Evolutionary conservation across 2,329 filamentous ascomycete species (phyloP).

Genomic region (Botrytis deweyae): DNA sequence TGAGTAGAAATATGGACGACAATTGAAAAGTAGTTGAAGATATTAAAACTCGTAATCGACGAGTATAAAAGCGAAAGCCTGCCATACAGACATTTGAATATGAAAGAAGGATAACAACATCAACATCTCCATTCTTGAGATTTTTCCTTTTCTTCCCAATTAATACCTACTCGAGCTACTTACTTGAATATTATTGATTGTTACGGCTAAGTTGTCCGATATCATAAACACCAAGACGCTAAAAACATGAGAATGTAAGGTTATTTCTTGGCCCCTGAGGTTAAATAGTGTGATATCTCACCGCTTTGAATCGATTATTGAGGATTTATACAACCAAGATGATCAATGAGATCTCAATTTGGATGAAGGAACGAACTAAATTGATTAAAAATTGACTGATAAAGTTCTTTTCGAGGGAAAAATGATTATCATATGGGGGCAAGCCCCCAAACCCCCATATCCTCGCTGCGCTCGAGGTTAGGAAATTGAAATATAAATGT

Average conservation of each 20-base stretch:
- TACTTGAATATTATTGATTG: not conserved
- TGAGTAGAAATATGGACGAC: constrained; percentile 22
- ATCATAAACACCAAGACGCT: constrained; percentile 11
- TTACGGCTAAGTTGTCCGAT: not conserved
- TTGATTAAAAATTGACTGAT: not conserved
- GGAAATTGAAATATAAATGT: not conserved
- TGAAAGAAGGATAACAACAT: constrained; percentile 2
- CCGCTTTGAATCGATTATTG: not conserved
- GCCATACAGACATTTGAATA: constrained; percentile 26
- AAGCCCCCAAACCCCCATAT: not conserved
- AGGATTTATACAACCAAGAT: not conserved
- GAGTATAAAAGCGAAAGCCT: constrained; percentile 28
- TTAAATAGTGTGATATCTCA: not conserved
- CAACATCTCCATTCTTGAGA: not conserved
- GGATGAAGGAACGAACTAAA: not conserved
- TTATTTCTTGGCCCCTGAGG: not conserved
- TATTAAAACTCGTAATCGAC: constrained; percentile 28
- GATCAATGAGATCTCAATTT: not conserved
- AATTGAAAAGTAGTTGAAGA: constrained; percentile 27
- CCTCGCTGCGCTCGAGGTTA: not conserved
- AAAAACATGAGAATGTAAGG: not conserved
- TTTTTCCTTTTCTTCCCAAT: not conserved
- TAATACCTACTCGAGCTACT: not conserved
- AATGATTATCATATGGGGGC: not conserved
- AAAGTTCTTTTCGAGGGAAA: accelerated